A percentile compares a stretch with the other conserved stretches of the same genome.
Conservation (phyloP, 345 rosid genomes). For the Turritis glabra region DNA sequence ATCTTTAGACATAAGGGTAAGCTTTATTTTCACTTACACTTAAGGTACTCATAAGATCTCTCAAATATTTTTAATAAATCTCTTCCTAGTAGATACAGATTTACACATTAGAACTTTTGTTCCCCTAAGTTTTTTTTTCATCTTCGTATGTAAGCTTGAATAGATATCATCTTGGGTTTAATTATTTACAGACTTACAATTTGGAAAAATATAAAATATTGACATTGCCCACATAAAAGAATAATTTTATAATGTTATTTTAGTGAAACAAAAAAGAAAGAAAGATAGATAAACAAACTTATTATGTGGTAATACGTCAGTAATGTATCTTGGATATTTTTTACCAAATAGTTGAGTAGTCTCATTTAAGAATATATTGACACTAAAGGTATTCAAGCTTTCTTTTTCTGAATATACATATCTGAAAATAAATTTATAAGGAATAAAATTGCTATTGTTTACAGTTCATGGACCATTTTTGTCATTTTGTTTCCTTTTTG, state of each 20-base stretch:
- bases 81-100: not conserved
- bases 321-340: conserved; percentile 10
- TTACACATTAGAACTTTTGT: not conserved
- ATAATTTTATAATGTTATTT: too few species aligned
- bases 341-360: conserved; percentile 2
- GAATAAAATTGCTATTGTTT: not conserved
- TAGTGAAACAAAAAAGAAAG: too few species aligned
- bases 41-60: not conserved
- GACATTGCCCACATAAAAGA: too few species aligned
- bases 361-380: conserved; percentile 10
- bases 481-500: conserved; percentile 7
- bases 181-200: too few species aligned
- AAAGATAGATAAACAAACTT: too few species aligned
- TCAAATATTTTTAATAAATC: not conserved
- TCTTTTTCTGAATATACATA: conserved; percentile 4
- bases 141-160: not conserved
- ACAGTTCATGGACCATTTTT: conserved; percentile 15
- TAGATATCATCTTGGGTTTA: too few species aligned
- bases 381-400: conserved; percentile 18
- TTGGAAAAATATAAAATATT: too few species aligned
- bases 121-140: not conserved
- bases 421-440: conserved; percentile 1
- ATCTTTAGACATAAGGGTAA: too few species aligned
- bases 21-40: too few species aligned
- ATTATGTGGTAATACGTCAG: not conserved